These are phyloP conservation scores for Prunus campanulata DNA, from an alignment of 306 rosid species.

Conservation along the genomic window DNA sequence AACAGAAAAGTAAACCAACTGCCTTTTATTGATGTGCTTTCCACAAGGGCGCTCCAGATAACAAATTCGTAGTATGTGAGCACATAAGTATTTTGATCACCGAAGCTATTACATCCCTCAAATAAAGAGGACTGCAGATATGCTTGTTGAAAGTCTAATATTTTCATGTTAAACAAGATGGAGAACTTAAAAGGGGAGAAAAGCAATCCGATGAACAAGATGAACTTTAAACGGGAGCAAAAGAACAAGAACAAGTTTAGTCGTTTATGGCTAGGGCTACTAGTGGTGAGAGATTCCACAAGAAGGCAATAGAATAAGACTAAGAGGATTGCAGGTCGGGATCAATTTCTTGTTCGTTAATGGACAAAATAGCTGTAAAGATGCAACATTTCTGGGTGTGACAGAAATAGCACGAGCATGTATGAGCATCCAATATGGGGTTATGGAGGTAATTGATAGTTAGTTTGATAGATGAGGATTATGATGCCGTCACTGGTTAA, in stretches of 20 bases:
- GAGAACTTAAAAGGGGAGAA: no score
- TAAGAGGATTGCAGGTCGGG: not conserved
- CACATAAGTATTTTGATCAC: not conserved
- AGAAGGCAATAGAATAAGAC: not conserved
- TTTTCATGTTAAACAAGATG: not conserved
- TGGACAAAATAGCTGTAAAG: not conserved
- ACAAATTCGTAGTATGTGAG: not conserved
- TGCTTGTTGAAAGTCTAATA: not conserved
- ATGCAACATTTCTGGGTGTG: not conserved
- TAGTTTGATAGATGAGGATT: not conserved
- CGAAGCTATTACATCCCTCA: not conserved
- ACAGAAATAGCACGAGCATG: not conserved
- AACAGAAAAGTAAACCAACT: not conserved
- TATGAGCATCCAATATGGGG: not conserved
- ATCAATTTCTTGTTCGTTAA: not conserved
- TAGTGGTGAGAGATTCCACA: not conserved
- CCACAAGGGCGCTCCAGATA: not conserved
- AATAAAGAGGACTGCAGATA: not conserved
- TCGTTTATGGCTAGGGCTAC: not conserved
- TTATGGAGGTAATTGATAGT: not conserved
- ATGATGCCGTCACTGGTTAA: not conserved
- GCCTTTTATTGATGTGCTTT: not conserved
- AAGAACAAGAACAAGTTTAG: not conserved
- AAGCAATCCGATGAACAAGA: not conserved
- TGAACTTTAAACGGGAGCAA: not conserved